These are phyloP conservation scores for Boletus sensibilis DNA, from an alignment of 768 basidiomycete species.

Conservation along the genomic window DNA sequence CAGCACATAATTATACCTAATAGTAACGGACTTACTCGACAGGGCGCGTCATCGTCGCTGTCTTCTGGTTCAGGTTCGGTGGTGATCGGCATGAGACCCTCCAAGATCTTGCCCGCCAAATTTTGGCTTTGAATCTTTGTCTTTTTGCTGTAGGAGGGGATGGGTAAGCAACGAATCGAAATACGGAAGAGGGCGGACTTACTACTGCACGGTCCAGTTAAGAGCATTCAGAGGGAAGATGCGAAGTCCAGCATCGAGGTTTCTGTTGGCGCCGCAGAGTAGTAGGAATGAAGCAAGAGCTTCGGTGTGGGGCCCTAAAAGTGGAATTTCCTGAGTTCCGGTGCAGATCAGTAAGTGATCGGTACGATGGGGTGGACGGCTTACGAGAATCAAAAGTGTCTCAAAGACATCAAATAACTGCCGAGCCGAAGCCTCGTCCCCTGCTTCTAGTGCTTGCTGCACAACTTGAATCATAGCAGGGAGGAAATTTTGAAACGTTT, in stretches of 20 bases:
- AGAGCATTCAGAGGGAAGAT: constrained; percentile 90
- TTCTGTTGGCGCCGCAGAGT: constrained; percentile 73
- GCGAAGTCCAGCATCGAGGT: constrained; percentile 75
- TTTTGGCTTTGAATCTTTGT: constrained; percentile 86
- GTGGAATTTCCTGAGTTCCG: constrained; percentile 76
- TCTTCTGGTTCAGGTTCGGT: constrained; percentile 94
- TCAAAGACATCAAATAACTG: constrained; percentile 95
- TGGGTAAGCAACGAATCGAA: background rate
- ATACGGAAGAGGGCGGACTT: constrained; percentile 27
- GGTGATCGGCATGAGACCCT: constrained; percentile 90
- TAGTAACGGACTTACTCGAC: constrained; percentile 58
- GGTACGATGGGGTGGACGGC: constrained; percentile 22
- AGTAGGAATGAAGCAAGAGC: constrained; percentile 89
- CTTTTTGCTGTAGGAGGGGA: constrained; percentile 71
- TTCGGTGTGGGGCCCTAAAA: constrained; percentile 84
- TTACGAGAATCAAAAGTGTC: constrained; percentile 87
- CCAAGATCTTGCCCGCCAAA: constrained; percentile 81
- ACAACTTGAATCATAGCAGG: constrained; percentile 89
- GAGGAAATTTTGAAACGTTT: constrained; percentile 83
- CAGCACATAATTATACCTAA: background rate
- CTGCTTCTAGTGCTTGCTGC: constrained; percentile 73
- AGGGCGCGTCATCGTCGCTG: constrained; percentile 89
- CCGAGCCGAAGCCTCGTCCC: constrained; percentile 79
- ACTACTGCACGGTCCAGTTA: constrained; percentile 98
- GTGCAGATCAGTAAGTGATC: constrained; percentile 3